Evolutionary conservation across 2,329 filamentous ascomycete genomes (phyloP), one percentile per base, ranked within the genome.

Genomic region (Colletotrichum liaoningense): DNA sequence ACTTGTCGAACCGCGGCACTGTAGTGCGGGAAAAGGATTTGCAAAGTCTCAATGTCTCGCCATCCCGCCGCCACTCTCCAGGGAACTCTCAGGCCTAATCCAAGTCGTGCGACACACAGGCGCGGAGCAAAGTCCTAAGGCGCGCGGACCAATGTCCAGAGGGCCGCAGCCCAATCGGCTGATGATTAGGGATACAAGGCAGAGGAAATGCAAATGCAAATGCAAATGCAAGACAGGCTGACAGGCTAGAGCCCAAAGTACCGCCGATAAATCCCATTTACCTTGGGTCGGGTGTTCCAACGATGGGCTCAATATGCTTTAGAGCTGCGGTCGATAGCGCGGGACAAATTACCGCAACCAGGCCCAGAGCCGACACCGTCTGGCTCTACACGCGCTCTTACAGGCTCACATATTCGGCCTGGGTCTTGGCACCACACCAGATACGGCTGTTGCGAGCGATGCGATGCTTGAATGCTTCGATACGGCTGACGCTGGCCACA

Each of bases 321-420:
- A 62, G 42, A 33, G 49, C 60, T 71, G 60, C 71, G 26, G 67
- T 71, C 71, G 67, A 66, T 73, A 62, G 71, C 62, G 71, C 71
- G 67, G 67, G 67, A 62, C 67, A 73, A 69, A 71, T 73, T 71
- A 73, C 71, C 71, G 71, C 67, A 73, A 73, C 67, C 46, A 73
- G 71, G 16, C 55, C 57, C 67, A n/a, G 60, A 70, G 60, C 70
- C 70, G 70, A 70, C 67, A 52, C 60, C 66, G 60, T 70, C 67
- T 62, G 56, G 60, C 49, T 26, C 24, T 70, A 60, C 42, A 65
- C 46, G 67, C 70, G 60, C 67, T 71, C 60, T 38, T 49, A 66
- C 71, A 70, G 67, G 67, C 38, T 22, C 49, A 24, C 24, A 12
- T 54, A 33, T 30, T 57, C 60, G 28, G 35, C 60, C 67, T 70